phyloP scores from a whole-genome alignment of 306 rosid genomes.

The Inga leiocalycina region DNA sequence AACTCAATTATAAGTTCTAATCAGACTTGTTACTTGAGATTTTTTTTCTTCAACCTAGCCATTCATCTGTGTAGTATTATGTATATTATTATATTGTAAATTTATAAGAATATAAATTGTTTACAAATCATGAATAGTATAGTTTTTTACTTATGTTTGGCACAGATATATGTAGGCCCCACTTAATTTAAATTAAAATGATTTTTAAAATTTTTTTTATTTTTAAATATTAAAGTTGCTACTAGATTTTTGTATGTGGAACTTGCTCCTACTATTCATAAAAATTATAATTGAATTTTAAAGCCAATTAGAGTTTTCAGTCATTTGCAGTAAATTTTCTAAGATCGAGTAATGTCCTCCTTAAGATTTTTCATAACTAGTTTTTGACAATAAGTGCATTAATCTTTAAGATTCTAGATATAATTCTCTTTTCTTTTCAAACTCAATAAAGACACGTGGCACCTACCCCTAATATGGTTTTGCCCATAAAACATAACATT shows the following conservation, averaged over 20 bases:
- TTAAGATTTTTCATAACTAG: neutral
- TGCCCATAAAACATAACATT: neutral
- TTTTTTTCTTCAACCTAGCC: neutral
- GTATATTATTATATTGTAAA: too few relatives aligned
- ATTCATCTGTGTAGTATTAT: too few relatives aligned
- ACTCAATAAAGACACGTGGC: neutral
- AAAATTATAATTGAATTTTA: neutral
- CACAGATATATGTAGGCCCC: neutral
- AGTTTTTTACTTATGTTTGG: neutral
- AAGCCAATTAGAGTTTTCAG: neutral
- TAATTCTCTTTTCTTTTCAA: neutral
- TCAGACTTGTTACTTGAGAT: too few relatives aligned
- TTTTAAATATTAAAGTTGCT: neutral
- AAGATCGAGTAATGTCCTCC: neutral
- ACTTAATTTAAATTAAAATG: neutral
- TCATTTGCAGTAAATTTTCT: neutral
- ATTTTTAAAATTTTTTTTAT: neutral
- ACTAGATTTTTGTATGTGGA: neutral
- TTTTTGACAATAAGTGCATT: neutral
- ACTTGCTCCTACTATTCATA: neutral
- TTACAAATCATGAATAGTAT: neutral
- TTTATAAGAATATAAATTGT: too few relatives aligned
- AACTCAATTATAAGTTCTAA: neutral
- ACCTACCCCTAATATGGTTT: neutral
- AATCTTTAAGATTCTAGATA: neutral